Evolutionary conservation across 768 basidiomycete genomes (phyloP).

Genomic region (Pisolithus marmoratus): DNA sequence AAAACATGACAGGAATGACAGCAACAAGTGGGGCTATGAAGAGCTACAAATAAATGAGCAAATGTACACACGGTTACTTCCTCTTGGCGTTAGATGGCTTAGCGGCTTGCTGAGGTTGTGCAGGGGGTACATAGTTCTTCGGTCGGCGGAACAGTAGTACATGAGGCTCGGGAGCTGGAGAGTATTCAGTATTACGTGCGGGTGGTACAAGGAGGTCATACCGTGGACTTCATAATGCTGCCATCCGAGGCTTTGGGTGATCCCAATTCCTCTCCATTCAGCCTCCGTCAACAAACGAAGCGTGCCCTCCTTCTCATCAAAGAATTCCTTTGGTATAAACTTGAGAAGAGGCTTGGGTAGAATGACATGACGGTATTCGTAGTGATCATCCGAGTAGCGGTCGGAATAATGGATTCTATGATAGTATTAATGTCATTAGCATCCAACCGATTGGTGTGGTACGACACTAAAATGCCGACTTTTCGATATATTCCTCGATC

Average conservation of each 20-base stretch:
- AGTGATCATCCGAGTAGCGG: conserved; percentile 86
- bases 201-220: conserved; percentile 18
- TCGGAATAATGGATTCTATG: conserved; percentile 85
- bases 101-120: conserved; percentile 37
- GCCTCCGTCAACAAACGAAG: conserved; percentile 77
- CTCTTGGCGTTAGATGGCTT: conserved; percentile 38
- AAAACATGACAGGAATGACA: conserved; percentile 11
- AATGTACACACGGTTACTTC: conserved; percentile 26
- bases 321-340: conserved; percentile 83
- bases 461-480: conserved; percentile 37
- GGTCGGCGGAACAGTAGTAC: conserved; percentile 87
- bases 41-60: conserved; percentile 9
- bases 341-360: conserved; percentile 93
- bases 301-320: conserved; percentile 70
- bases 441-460: conserved; percentile 7
- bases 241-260: conserved; percentile 95
- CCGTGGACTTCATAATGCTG: conserved; percentile 98
- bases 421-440: not conserved
- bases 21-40: conserved; percentile 18
- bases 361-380: conserved; percentile 96
- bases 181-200: conserved; percentile 9
- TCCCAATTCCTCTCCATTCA: conserved; percentile 96
- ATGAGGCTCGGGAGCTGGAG: conserved; percentile 82
- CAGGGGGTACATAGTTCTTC: conserved; percentile 57
- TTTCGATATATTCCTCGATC: conserved; percentile 75